Evolutionary conservation across 2,329 filamentous ascomycete genomes (phyloP), one percentile per base, ranked within the genome.

Genomic region (Trichoderma lentiforme): DNA sequence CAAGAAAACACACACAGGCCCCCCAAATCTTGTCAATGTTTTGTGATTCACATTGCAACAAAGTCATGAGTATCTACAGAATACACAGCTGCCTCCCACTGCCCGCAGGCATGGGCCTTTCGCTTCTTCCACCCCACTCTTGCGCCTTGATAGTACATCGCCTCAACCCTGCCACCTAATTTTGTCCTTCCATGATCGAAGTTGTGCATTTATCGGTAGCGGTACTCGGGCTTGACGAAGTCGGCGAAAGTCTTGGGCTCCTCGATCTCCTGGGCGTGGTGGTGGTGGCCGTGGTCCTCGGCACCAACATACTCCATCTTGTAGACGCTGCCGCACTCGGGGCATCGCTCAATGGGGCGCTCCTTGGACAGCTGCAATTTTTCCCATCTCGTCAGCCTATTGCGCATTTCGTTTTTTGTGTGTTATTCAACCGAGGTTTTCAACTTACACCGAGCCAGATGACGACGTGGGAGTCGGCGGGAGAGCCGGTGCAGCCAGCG

Each of bases 261-360:
- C 81, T 89, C 89, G 80, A 90, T 87, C 79, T 84, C 83, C 81
- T 87, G 83, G 81, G 87, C 83, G 81, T 87, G 81, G 82, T 84
- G 79, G 75, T 79, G 84, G 82, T 93, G 89, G 79, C 86, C 84
- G 82, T 95, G 91, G 76, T 96, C 92, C 81, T 91, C 83, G 66
- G 94, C 91, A 74, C 96, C 96, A 76, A 97, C 86, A 84, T 97
- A 99, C 82, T 98, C 92, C 93, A 98, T 96, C 91, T 97, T 97
- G 88, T 97, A 95, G 77, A 96, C 93, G 83, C 91, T 93, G 77
- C 96, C 96, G 86, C 96, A 99, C 88, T 99, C 96, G 80, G 91
- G 91, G 91, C 96, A 99, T 83, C 96, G 94, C 87, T 97, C 93
- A 78, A 97, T 84, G 72, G 96, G 96, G 82, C 96, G 94, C 73